phyloP scores from a whole-genome alignment of 2,329 filamentous ascomycete genomes.

The Aspergillus sojae region DNA sequence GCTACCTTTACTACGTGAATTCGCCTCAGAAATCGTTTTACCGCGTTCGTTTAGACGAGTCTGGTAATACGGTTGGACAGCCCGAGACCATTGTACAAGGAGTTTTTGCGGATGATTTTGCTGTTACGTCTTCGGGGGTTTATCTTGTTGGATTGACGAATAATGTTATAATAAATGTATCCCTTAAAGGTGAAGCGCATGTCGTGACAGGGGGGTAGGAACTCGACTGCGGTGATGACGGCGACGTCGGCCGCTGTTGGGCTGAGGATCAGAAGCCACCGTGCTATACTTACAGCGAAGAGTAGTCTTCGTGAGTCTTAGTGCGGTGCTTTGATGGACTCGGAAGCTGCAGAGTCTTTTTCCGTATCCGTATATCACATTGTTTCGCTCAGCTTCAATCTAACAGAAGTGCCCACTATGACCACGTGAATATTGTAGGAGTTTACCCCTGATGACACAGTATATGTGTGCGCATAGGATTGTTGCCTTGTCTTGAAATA shows the following conservation, averaged over 20 bases:
- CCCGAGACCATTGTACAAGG: neutral
- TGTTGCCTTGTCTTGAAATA: neutral
- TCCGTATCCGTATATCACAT: neutral
- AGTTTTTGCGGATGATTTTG: neutral
- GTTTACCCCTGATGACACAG: neutral
- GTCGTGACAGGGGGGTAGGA: neutral
- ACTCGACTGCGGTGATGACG: neutral
- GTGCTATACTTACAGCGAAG: neutral
- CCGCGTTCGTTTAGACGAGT: neutral
- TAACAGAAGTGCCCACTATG: neutral
- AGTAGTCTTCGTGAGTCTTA: neutral
- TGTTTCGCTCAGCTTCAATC: neutral
- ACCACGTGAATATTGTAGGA: neutral
- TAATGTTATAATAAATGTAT: neutral
- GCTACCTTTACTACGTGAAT: neutral
- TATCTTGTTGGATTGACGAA: neutral
- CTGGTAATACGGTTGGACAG: neutral
- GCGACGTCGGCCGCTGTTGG: neutral
- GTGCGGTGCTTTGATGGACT: neutral
- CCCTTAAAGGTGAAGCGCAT: neutral
- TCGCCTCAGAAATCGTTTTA: neutral
- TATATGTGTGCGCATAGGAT: neutral
- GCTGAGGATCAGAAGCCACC: neutral
- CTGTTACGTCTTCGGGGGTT: neutral
- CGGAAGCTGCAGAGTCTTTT: neutral